phyloP scores from a whole-genome alignment of 352 stramenopile species.

The Pythium rishiriense region DNA sequence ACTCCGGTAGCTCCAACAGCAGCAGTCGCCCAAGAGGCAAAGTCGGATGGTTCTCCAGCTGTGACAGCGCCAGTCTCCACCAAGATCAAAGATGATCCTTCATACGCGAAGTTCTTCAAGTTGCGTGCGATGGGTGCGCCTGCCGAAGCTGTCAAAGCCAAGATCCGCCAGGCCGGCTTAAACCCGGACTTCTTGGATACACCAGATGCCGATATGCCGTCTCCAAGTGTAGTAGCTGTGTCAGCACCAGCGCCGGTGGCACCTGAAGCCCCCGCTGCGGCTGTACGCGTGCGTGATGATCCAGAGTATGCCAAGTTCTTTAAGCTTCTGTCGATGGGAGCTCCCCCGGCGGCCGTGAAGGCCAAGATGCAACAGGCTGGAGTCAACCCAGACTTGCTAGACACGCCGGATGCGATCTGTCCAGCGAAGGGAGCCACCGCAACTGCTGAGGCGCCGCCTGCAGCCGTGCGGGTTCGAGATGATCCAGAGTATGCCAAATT shows the following conservation, averaged over 20 bases:
- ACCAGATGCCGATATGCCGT: slow-evolving; percentile 32
- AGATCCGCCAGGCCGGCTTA: slow-evolving; percentile 58
- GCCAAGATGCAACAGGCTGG: slow-evolving; percentile 73
- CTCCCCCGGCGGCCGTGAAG: slow-evolving; percentile 52
- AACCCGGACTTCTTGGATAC: slow-evolving; percentile 65
- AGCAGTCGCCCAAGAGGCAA: slow-evolving; percentile 22
- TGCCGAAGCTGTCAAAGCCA: slow-evolving; percentile 49
- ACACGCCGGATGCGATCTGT: slow-evolving; percentile 58
- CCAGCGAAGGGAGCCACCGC: slow-evolving; percentile 19
- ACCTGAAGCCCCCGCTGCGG: background rate
- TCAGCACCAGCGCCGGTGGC: background rate
- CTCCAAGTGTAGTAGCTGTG: background rate
- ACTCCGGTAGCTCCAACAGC: background rate
- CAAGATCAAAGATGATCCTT: slow-evolving; percentile 23
- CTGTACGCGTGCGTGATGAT: slow-evolving; percentile 16
- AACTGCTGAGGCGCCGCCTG: slow-evolving; percentile 8
- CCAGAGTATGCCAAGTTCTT: slow-evolving; percentile 50
- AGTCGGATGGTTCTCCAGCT: slow-evolving; percentile 28
- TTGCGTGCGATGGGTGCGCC: slow-evolving; percentile 55
- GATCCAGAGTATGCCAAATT: slow-evolving; percentile 44
- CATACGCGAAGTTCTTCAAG: slow-evolving; percentile 59
- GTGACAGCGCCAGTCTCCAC: slow-evolving; percentile 24
- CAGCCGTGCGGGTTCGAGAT: slow-evolving; percentile 13
- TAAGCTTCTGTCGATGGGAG: slow-evolving; percentile 67
- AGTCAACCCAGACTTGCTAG: slow-evolving; percentile 55